Evolutionary conservation across 805 yeast genomes (phyloP), one percentile per base, ranked within the genome.

Genomic region (Cyberlindnera veronae): DNA sequence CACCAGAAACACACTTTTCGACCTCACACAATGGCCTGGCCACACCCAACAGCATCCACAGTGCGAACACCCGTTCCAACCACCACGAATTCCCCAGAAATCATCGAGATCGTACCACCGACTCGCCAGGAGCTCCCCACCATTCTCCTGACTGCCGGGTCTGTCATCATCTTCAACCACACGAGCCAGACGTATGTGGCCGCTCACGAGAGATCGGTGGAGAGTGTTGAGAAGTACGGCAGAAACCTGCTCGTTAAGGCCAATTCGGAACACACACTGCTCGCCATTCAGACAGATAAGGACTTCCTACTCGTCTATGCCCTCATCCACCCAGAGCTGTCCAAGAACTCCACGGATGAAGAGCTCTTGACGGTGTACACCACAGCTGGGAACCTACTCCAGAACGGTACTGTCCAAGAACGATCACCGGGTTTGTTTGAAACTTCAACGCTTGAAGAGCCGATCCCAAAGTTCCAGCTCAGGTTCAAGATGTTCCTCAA

Each of bases 161-260:
- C 65, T 0, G 42, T 71, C 3, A 52, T 50, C 15, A 39, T 70
- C 1, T 50, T 62, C 32, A 60, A 69, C 45, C 60, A 60, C 34
- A 34, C 34, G 24, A 63, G 68, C 9, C 48, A 63, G 10, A 44
- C 67, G 7, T 63, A 66, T 2, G 36, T 69, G 9, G 54, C 67
- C 1, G 39, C 52, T 3, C 71, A 71, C 41, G 42, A 47, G 10
- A 49, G 77, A 44, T 48, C 62, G 1, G 30, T 23, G 5, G 61
- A 62, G 18, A 64, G 71, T 2, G 33, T 71, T 1, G 54, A 59
- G 19, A 58, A 57, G 29, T 67, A 69, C 49, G 77, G 77, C 1
- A 3, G 30, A 3, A 72, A 71, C 41, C 32, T 45, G 6, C 37
- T 46, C 2, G 43, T 63, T 1, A 61, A 61, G 39, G 44, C 45